Conservation (phyloP, 208 protist species). For the Crithidia bombi region DNA sequence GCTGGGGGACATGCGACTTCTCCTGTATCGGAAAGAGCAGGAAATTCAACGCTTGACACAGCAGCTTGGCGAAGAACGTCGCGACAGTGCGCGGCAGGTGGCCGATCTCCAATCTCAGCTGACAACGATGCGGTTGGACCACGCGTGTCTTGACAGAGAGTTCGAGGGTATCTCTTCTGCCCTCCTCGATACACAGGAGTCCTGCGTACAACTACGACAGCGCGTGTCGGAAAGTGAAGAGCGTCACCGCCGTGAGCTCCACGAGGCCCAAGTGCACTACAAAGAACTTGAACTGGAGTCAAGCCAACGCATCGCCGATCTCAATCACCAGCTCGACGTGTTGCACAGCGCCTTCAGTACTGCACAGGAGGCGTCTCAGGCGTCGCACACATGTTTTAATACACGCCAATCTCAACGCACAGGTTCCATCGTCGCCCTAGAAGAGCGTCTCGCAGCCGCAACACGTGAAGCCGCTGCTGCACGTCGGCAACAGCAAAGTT, state of each 20-base stretch:
- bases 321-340: neutral
- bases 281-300: neutral
- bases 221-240: slow-evolving; percentile 22
- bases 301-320: neutral
- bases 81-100: neutral
- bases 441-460: neutral
- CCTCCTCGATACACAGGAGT: slow-evolving; percentile 24
- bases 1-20: slow-evolving; percentile 23
- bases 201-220: slow-evolving; percentile 17
- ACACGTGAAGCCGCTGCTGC: neutral
- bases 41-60: slow-evolving; percentile 14
- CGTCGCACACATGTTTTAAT: neutral
- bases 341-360: neutral
- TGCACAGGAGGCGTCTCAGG: neutral
- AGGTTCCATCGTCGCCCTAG: neutral
- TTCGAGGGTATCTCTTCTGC: slow-evolving; percentile 26
- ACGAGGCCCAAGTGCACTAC: neutral
- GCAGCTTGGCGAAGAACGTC: slow-evolving; percentile 27
- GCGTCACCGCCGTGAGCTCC: slow-evolving; percentile 3
- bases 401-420: neutral
- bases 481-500: neutral
- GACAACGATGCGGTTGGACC: slow-evolving; percentile 25
- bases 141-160: slow-evolving; percentile 21
- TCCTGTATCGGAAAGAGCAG: slow-evolving; percentile 20
- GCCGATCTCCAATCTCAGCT: slow-evolving; percentile 23